phyloP scores from a whole-genome alignment of 2,329 filamentous ascomycete species.

The Cadophora malorum region DNA sequence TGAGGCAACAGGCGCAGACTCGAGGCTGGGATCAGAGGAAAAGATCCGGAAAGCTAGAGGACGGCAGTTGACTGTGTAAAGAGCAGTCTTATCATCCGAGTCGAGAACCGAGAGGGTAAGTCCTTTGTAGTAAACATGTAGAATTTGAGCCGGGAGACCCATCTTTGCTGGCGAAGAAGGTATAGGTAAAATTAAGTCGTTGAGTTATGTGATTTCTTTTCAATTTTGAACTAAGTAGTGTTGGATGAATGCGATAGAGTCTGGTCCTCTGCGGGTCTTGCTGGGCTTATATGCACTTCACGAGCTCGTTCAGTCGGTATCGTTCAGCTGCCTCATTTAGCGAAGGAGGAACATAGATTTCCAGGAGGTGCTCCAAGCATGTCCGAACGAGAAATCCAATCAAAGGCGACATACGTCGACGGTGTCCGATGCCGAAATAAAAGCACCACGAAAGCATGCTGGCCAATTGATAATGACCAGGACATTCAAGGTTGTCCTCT shows the following conservation, averaged over 20 bases:
- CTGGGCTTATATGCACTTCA: not conserved
- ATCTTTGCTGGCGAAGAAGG: slow-evolving; percentile 1
- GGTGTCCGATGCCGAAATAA: not conserved
- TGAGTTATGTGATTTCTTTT: too few relatives aligned
- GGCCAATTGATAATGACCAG: not conserved
- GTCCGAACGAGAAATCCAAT: not conserved
- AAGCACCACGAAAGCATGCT: not conserved
- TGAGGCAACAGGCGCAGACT: slow-evolving; percentile 34
- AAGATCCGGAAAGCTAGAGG: not conserved
- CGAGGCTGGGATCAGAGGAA: not conserved
- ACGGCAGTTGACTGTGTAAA: slow-evolving; percentile 16
- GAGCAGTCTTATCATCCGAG: slow-evolving; percentile 16
- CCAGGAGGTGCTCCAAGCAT: not conserved
- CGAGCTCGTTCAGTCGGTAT: not conserved
- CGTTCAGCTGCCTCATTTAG: not conserved
- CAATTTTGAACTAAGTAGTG: too few relatives aligned
- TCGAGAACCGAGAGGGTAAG: slow-evolving; percentile 2
- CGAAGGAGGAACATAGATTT: not conserved
- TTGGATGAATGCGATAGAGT: not conserved
- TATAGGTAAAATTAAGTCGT: not conserved
- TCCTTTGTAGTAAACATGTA: slow-evolving; percentile 20
- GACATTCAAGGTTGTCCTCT: not conserved
- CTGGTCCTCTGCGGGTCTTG: not conserved
- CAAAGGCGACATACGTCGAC: not conserved
- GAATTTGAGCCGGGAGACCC: slow-evolving; percentile 5